A percentile compares a stretch with the other conserved stretches of the same genome.
These are phyloP conservation scores for Lactifluus pinguis DNA, from an alignment of 768 basidiomycete genomes.

Conservation along the genomic window DNA sequence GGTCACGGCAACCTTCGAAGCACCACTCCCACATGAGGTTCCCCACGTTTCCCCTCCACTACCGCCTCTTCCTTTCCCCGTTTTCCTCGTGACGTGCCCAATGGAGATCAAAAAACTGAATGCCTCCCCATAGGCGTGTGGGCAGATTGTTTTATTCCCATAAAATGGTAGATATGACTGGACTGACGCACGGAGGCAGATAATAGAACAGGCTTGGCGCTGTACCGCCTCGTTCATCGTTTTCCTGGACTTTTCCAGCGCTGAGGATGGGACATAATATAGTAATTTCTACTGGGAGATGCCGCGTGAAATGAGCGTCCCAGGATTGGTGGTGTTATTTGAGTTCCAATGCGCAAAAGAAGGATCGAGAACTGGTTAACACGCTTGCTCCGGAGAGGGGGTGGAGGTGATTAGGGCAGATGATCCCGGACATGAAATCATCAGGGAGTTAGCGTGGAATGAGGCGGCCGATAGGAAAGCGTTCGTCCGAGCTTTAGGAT, in stretches of 20 bases:
- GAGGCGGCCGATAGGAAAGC: background rate
- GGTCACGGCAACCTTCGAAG: background rate
- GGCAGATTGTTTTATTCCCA: background rate
- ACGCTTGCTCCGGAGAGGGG: background rate
- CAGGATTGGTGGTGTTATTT: background rate
- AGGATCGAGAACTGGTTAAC: background rate
- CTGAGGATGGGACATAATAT: background rate
- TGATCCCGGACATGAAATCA: constrained; percentile 14
- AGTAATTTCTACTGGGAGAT: background rate
- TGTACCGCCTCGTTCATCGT: background rate
- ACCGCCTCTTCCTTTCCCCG: background rate
- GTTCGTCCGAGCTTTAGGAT: background rate
- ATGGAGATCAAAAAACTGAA: background rate
- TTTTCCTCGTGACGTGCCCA: background rate
- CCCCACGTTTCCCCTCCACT: background rate
- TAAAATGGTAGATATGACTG: background rate
- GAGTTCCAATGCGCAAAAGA: background rate
- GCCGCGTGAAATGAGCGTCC: constrained; percentile 4
- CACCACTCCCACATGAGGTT: background rate
- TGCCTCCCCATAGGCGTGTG: background rate
- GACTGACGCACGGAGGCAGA: background rate
- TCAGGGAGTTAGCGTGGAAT: constrained; percentile 3
- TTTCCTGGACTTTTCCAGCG: background rate
- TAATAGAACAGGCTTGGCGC: background rate
- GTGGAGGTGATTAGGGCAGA: background rate